A percentile compares a stretch with the other conserved stretches of the same genome.
Conservation (phyloP, 208 protist species). For the Acanthamoeba royreba region DNA sequence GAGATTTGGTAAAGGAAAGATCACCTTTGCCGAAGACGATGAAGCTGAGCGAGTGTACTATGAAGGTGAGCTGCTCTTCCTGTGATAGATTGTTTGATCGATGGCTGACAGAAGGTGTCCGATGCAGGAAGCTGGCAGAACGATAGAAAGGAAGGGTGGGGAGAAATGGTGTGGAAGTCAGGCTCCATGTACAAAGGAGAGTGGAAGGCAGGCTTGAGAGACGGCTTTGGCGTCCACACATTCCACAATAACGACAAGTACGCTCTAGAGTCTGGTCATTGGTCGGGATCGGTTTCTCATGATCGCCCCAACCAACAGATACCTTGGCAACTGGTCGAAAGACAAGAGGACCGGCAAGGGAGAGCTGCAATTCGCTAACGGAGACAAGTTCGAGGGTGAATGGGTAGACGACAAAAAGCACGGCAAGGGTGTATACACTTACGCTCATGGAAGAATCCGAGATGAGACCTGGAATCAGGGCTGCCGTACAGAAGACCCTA, state of each 20-base stretch:
- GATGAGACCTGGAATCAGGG: neutral
- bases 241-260: slow-evolving; percentile 19
- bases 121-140: neutral
- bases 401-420: slow-evolving; percentile 36
- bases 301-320: neutral
- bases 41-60: slow-evolving; percentile 1
- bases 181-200: neutral
- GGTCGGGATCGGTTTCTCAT: no score
- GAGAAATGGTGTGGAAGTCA: slow-evolving; percentile 32
- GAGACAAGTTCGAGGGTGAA: slow-evolving; percentile 30
- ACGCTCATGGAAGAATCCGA: neutral
- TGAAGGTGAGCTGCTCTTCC: neutral
- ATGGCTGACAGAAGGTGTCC: no score
- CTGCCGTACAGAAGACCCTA: neutral
- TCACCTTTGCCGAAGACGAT: neutral
- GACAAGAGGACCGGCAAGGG: slow-evolving; percentile 16
- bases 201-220: neutral
- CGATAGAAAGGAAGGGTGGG: neutral
- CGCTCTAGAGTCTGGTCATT: neutral
- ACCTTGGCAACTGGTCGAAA: neutral
- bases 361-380: slow-evolving; percentile 24
- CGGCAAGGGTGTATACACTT: neutral
- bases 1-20: neutral
- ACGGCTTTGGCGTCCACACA: neutral
- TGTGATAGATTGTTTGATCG: neutral